Conservation (phyloP, 1,284 basidiomycete genomes). For the Puccinia horiana region DNA sequence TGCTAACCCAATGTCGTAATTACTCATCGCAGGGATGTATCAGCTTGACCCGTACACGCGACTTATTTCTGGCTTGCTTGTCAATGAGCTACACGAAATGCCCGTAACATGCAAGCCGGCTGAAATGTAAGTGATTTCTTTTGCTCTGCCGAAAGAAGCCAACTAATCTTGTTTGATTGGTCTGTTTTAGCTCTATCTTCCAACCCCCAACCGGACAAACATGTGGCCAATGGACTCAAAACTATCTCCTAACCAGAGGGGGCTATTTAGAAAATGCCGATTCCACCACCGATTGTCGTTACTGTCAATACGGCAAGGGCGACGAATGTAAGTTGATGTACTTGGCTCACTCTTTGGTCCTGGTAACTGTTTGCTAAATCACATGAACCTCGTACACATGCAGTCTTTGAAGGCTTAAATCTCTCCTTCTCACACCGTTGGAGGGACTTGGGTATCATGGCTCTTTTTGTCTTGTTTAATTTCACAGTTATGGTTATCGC, state of each 20-base stretch:
- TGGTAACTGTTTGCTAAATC: not conserved
- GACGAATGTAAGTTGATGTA: constrained; percentile 50
- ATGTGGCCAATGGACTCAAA: constrained; percentile 41
- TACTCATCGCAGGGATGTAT: constrained; percentile 51
- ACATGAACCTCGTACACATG: not conserved
- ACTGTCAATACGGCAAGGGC: constrained; percentile 67
- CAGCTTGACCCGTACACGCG: constrained; percentile 67
- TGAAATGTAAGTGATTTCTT: constrained; percentile 33
- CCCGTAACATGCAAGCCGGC: constrained; percentile 21
- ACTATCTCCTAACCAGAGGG: constrained; percentile 18
- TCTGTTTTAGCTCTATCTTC: constrained; percentile 25
- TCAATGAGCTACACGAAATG: constrained; percentile 48
- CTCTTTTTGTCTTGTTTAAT: constrained; percentile 29
- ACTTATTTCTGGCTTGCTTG: constrained; percentile 62
- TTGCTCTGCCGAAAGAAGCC: not conserved
- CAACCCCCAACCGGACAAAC: constrained; percentile 47
- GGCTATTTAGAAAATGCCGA: constrained; percentile 70
- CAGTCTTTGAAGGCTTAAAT: constrained; percentile 24
- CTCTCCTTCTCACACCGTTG: constrained; percentile 38
- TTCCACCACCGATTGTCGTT: constrained; percentile 68
- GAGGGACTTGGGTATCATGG: constrained; percentile 46
- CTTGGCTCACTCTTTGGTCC: not conserved
- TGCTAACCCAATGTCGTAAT: constrained; percentile 13
- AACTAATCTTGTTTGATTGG: not conserved
- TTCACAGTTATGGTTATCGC: constrained; percentile 35